Evolutionary conservation across 2,329 filamentous ascomycete genomes (phyloP).

Genomic region (Pseudocercospora musae): DNA sequence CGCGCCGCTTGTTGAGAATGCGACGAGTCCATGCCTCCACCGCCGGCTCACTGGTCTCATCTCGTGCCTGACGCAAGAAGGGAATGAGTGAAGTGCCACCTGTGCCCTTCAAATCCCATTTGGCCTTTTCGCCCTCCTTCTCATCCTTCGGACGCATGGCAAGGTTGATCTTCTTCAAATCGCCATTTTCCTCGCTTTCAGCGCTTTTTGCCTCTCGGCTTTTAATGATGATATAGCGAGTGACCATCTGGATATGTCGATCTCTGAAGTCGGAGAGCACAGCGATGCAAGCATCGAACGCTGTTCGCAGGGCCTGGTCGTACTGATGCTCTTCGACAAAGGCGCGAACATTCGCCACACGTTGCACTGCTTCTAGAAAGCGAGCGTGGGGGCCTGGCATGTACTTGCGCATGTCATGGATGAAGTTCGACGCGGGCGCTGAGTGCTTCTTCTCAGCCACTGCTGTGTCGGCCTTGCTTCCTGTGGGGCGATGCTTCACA

Average conservation of each 20-base stretch:
- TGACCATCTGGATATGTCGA: slow-evolving; percentile 94
- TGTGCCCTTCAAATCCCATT: slow-evolving; percentile 74
- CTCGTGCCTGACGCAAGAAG: slow-evolving; percentile 92
- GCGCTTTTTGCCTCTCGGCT: slow-evolving; percentile 61
- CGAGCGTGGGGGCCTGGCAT: slow-evolving; percentile 92
- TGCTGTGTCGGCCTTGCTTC: slow-evolving; percentile 54
- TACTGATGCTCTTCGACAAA: slow-evolving; percentile 65
- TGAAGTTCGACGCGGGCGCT: slow-evolving; percentile 67
- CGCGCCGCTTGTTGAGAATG: slow-evolving; percentile 52
- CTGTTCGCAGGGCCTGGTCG: slow-evolving; percentile 67
- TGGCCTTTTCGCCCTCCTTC: slow-evolving; percentile 40
- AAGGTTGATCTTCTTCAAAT: slow-evolving; percentile 37
- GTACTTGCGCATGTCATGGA: slow-evolving; percentile 93
- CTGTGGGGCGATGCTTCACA: slow-evolving; percentile 85
- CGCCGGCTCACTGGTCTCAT: slow-evolving; percentile 91
- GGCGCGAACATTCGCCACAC: slow-evolving; percentile 80
- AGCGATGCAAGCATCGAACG: slow-evolving; percentile 86
- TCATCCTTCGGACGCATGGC: slow-evolving; percentile 33
- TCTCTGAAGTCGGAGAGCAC: slow-evolving; percentile 78
- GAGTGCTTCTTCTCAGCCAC: slow-evolving; percentile 46
- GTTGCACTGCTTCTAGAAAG: slow-evolving; percentile 77
- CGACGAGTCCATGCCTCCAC: slow-evolving; percentile 64
- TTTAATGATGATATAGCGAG: slow-evolving; percentile 89
- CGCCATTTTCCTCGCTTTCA: slow-evolving; percentile 28
- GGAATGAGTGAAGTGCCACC: slow-evolving; percentile 92